These are phyloP conservation scores for Fusarium sulawesiense DNA, from an alignment of 2,329 filamentous ascomycete species.

Conservation along the genomic window DNA sequence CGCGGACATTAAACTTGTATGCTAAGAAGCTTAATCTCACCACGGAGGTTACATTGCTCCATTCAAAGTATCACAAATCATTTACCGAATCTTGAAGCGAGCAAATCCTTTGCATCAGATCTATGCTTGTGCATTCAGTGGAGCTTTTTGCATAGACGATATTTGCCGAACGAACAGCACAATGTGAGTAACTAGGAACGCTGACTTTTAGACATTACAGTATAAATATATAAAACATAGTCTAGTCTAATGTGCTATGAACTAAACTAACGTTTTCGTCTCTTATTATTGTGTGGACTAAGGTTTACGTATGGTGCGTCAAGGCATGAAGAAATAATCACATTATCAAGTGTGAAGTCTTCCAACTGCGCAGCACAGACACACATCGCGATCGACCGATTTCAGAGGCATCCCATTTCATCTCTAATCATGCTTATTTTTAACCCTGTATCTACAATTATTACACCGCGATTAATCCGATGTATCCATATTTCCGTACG, in stretches of 20 bases:
- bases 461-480: slow-evolving; percentile 13
- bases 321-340: not conserved
- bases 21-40: not conserved
- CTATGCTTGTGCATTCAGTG: not conserved
- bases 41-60: slow-evolving; percentile 12
- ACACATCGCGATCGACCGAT: not conserved
- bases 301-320: not conserved
- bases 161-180: no score
- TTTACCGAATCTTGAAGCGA: slow-evolving; percentile 14
- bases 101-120: not conserved
- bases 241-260: not conserved
- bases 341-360: not conserved
- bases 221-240: no score
- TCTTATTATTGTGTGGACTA: not conserved
- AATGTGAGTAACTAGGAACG: not conserved
- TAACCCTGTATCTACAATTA: slow-evolving; percentile 10
- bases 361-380: not conserved
- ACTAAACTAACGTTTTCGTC: not conserved
- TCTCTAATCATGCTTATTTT: slow-evolving; percentile 27
- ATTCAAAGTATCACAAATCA: slow-evolving; percentile 27
- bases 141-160: slow-evolving; percentile 14
- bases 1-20: not conserved
- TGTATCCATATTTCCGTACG: slow-evolving; percentile 21
- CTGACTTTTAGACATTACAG: no score
- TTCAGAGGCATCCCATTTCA: not conserved